Evolutionary conservation across 2,329 filamentous ascomycete species (phyloP), one percentile per base, ranked within the genome.

Genomic region (Apiospora rasikravindrae): DNA sequence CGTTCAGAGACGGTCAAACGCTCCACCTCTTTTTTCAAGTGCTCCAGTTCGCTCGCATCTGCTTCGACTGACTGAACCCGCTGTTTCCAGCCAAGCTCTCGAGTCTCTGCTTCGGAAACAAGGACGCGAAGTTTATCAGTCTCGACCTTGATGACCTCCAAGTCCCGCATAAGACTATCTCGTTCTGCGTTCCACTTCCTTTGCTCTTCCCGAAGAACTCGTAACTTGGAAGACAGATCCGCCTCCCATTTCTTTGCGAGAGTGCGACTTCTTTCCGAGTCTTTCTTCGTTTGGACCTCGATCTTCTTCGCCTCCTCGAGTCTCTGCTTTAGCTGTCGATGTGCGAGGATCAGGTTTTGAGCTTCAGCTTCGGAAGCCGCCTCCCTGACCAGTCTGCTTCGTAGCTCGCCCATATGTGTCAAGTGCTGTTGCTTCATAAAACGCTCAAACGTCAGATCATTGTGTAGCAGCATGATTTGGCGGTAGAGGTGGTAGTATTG

Each of bases 381-480:
- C 80, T 95, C 92, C 75, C 89, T 89, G 74, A 96, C 90, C 72
- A 94, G 91, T 74, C 91, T 91, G 19, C 93, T 88, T 76, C 93
- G 91, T 57, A 96, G 83, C 77, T 94, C 92, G 0, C 93, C 93
- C 78, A 96, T 95, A 73, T 96, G 93, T 1, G 91, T 89, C 75
- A 95, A 89, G 80, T 96, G 94, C 77, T 96, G 94, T 75, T 94
- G 90, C 79, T 95, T 96, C 77, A 96, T 87, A 81, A 94, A 96
- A 37, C 93, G 88, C 80, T 96, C 94, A 77, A 96, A 96, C 75
- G 93, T 93, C 61, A 96, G 85, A 76, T 96, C 93, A 74, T 95
- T 96, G 64, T 92, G 90, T 14, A 96, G 82, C 2, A 95, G 83
- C 70, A 94, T 88, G n/a, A 94, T 88, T 76, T 95, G 92, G 57